Evolutionary conservation across 2,329 filamentous ascomycete genomes (phyloP).

Genomic region (Cladophialophora carrionii): DNA sequence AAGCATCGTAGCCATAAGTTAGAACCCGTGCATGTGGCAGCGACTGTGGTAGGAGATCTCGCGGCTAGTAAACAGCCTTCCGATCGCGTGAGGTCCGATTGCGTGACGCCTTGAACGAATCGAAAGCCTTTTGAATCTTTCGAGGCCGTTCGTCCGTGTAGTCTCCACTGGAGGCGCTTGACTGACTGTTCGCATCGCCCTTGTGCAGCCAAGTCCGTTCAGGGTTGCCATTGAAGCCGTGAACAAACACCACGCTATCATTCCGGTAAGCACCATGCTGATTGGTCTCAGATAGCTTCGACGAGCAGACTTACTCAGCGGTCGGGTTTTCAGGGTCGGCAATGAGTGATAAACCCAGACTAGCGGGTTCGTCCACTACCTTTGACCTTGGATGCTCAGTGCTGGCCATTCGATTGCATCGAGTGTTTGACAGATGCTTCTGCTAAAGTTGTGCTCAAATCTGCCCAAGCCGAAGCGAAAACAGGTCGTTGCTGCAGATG

Average conservation of each 20-base stretch:
- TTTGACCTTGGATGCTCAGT: not conserved
- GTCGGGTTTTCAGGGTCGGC: constrained; percentile 2
- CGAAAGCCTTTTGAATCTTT: constrained; percentile 15
- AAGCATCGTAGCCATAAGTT: constrained; percentile 41
- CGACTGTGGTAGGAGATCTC: constrained; percentile 28
- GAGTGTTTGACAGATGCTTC: not conserved
- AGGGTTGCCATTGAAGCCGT: constrained; percentile 44
- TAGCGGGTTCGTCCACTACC: not conserved
- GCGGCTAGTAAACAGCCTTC: constrained; percentile 18
- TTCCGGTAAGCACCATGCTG: not conserved
- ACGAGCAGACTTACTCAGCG: constrained; percentile 6
- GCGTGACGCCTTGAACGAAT: constrained; percentile 15
- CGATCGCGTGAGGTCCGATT: constrained; percentile 12
- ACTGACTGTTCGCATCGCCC: constrained; percentile 4
- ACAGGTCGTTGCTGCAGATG: not conserved
- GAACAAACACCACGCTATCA: constrained; percentile 45
- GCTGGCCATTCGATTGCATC: not conserved
- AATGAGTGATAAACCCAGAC: constrained; percentile 6
- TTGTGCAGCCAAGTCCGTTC: constrained; percentile 44
- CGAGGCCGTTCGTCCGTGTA: constrained; percentile 5
- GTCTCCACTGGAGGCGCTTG: not conserved
- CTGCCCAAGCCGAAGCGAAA: not conserved
- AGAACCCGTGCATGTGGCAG: constrained; percentile 32
- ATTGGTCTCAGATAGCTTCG: not conserved
- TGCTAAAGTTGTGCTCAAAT: not conserved